Conservation (phyloP, 1,139 yeast species). For the Lodderomyces theae region DNA sequence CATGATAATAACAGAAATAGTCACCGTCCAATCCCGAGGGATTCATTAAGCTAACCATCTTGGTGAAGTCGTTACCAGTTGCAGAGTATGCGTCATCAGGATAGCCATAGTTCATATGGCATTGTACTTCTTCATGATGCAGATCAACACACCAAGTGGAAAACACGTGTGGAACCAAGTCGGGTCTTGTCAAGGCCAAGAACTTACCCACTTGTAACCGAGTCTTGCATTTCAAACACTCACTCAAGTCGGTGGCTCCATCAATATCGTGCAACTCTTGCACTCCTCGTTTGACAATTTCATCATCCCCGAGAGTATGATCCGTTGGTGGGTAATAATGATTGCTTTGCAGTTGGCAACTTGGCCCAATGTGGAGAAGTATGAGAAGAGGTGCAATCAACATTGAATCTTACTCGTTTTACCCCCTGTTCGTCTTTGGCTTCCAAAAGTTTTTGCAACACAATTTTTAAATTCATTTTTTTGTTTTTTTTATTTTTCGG, state of each 20-base stretch:
- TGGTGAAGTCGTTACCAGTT: conserved; percentile 39
- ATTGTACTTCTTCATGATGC: conserved; percentile 28
- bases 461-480: not conserved
- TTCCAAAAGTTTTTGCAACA: conserved; percentile 6
- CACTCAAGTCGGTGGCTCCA: conserved; percentile 21
- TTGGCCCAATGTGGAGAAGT: not conserved
- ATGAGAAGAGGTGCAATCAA: not conserved
- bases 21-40: conserved; percentile 51
- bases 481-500: conserved; percentile 2
- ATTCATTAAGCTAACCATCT: conserved; percentile 45
- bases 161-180: conserved; percentile 40
- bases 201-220: conserved; percentile 42
- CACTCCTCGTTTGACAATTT: conserved; percentile 17
- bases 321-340: conserved; percentile 15
- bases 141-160: conserved; percentile 41
- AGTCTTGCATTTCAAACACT: conserved; percentile 39
- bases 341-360: conserved; percentile 7
- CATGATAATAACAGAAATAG: conserved; percentile 51
- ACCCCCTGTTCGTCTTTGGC: not conserved
- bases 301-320: conserved; percentile 15
- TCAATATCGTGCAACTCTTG: conserved; percentile 20
- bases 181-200: conserved; percentile 37
- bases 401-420: not conserved
- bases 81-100: conserved; percentile 21
- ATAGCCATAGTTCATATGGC: conserved; percentile 23